Evolutionary conservation across 2,329 filamentous ascomycete genomes (phyloP).

Genomic region (Colletotrichum eleusines): DNA sequence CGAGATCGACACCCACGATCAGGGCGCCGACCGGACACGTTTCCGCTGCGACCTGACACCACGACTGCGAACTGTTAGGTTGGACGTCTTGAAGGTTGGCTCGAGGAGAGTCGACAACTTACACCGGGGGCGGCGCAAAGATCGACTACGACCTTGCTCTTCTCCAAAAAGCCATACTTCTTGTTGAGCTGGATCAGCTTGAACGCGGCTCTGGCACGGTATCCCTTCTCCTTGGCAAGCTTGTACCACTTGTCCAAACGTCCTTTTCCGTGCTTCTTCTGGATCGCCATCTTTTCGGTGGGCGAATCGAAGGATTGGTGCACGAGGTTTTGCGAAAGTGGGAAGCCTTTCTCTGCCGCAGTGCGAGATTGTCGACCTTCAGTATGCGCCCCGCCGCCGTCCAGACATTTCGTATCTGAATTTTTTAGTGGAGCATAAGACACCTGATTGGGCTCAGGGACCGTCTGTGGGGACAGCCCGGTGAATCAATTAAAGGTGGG

Average conservation of each 20-base stretch:
- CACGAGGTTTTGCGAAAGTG: slow-evolving; percentile 7
- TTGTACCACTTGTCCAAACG: slow-evolving; percentile 99
- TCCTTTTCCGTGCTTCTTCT: slow-evolving; percentile 99
- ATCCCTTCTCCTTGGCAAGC: slow-evolving; percentile 98
- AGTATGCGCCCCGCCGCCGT: slow-evolving; percentile 17
- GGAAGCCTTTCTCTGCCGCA: slow-evolving; percentile 22
- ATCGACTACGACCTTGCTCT: slow-evolving; percentile 96
- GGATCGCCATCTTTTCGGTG: slow-evolving; percentile 80
- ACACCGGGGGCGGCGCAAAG: slow-evolving; percentile 96
- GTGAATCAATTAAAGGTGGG: slow-evolving; percentile 17
- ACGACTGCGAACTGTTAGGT: slow-evolving; percentile 68
- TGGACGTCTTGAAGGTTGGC: background rate
- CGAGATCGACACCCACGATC: slow-evolving; percentile 93
- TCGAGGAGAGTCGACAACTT: slow-evolving; percentile 53
- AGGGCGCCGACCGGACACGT: slow-evolving; percentile 91
- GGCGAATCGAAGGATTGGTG: slow-evolving; percentile 17
- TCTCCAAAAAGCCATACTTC: slow-evolving; percentile 98
- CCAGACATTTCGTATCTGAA: slow-evolving; percentile 37
- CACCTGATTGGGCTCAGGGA: slow-evolving; percentile 25
- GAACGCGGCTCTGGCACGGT: slow-evolving; percentile 94
- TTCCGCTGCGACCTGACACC: slow-evolving; percentile 96
- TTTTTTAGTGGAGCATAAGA: slow-evolving; percentile 22
- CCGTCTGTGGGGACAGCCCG: background rate
- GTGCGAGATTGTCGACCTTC: slow-evolving; percentile 19
- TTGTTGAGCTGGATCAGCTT: slow-evolving; percentile 99